Base-by-base conservation (phyloP, 2,329 filamentous ascomycete genomes). In the Monosporascus sp. region DNA sequence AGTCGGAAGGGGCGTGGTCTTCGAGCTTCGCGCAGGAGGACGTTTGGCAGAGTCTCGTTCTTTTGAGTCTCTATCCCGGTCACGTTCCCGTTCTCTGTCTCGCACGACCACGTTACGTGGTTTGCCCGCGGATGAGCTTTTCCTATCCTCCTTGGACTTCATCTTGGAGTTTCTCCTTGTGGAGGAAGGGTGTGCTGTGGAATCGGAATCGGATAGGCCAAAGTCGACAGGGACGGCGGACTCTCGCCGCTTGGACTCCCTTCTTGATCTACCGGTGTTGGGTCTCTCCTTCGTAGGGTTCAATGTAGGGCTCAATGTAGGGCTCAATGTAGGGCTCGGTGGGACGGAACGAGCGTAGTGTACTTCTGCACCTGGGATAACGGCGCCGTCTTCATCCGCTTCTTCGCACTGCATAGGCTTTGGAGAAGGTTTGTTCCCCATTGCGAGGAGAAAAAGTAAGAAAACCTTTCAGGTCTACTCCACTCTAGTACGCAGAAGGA, bases 191-290 rank as follows among this genome's bases (percentile, higher is more conserved):
- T 74, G 74, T 38, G 71, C 65, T 17, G 73, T 76, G n/a, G 50
- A 53, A 41, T 60, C 52, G 37, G 65, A 64, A 59, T 53, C 57
- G 27, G 53, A 51, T 41, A 74, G 69, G 60, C 78, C 73, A 48
- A 75, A 74, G 60, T 77, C 75, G 56, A 59, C 64, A 50, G 62
- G 68, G 26, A 72, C 70, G 40, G 72, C 70, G 16, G 74, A 70
- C 43, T 70, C 70, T 46, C 68, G 65, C 55, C 70, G 72, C 50
- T 67, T 61, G 52, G 67, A 66, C 43, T 76, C 63, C 56, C 65
- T 74, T 56, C 77, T 74, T 44, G 75, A 70, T 63, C 74, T 78
- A 57, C 78, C 67, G 20, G 75, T 80, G 64, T 82, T 82, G 62
- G 80, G 74, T 35, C 72, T 73, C 61, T 80, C 74, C 57, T 77